phyloP scores from a whole-genome alignment of 345 rosid species.

The Arabis hirsuta region DNA sequence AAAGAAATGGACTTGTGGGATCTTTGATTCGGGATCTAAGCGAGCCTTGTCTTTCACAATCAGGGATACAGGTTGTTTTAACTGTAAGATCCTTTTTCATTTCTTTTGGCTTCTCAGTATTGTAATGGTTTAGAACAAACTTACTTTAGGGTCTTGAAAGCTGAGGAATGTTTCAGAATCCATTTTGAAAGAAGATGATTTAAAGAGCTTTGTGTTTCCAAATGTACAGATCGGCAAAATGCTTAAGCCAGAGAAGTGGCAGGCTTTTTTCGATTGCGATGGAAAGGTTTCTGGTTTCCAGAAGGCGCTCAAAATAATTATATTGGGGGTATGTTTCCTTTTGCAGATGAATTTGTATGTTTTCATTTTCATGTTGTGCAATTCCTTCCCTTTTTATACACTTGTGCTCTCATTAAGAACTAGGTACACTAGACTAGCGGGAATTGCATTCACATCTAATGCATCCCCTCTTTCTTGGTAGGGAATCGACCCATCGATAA shows the following conservation, averaged over 20 bases:
- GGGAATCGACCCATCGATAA: conserved; percentile 83
- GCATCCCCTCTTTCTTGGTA: conserved; percentile 37
- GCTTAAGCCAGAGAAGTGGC: conserved; percentile 90
- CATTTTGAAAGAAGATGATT: neutral
- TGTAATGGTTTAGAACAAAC: neutral
- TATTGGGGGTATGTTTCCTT: conserved; percentile 66
- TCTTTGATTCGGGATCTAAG: conserved; percentile 73
- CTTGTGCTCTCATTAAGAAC: conserved; percentile 1
- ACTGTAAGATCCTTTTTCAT: conserved; percentile 49
- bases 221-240: conserved; percentile 65
- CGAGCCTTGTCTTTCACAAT: conserved; percentile 71
- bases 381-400: neutral
- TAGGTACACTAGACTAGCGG: neutral
- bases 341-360: neutral
- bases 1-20: conserved; percentile 70
- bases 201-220: conserved; percentile 2
- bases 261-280: conserved; percentile 61
- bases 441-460: neutral
- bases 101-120: neutral
- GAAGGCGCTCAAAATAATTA: conserved; percentile 69
- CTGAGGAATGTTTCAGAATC: conserved; percentile 2
- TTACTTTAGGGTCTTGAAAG: neutral
- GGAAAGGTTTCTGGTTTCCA: conserved; percentile 75
- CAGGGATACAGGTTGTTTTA: conserved; percentile 69
- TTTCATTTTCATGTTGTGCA: no score